Base-by-base conservation (phyloP, 2,329 filamentous ascomycete genomes). In the Fusarium bactridioides region DNA sequence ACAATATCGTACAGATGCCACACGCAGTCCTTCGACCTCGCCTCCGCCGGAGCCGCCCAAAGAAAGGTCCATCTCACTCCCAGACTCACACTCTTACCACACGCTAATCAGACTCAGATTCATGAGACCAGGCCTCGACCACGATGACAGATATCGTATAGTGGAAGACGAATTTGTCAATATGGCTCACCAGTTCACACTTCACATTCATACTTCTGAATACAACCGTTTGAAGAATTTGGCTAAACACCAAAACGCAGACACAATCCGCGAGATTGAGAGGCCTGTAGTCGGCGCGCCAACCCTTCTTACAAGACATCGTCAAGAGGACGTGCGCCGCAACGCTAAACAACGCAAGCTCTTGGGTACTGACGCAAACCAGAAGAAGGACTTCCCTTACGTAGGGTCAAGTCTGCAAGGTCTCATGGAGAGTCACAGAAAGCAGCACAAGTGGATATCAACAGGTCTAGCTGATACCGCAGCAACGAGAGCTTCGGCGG, bases 91-190 rank as follows among this genome's bases (percentile, higher is more conserved):
- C 29, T 44, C 35, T 27, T 43, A 21, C 23, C n/a, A 35, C 19
- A 25, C 12, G 5, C 50, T 57, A 10, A 70, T 27, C 25, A 35
- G 37, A 16, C 15, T 23, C 60, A 90, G 89, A 35, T 86, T 86
- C 78, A 94, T 95, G 92, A 83, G 84, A 5, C 85, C 89, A 51
- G 91, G 90, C 6, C 80, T 87, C n/a, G 84, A 87, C 8, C 80
- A 86, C n/a, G 93, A 96, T 79, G 92, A 95, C 78, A 83, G 82
- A 61, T 95, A 89, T 80, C 91, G 93, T 76, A 95, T 95, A 92
- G 93, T 96, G 1, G 93, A 95, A 80, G 93, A 96, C 75, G 93
- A 95, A 74, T 89, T 96, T 70, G 82, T 92, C 25, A 83, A 87
- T 21, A 88, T 90, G 0, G 93, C 93, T 0, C 88, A 89, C 58